A percentile compares a stretch with the other conserved stretches of the same genome.
These are phyloP conservation scores for Myxozyma mucilagina DNA, from an alignment of 805 yeast species.

Conservation along the genomic window DNA sequence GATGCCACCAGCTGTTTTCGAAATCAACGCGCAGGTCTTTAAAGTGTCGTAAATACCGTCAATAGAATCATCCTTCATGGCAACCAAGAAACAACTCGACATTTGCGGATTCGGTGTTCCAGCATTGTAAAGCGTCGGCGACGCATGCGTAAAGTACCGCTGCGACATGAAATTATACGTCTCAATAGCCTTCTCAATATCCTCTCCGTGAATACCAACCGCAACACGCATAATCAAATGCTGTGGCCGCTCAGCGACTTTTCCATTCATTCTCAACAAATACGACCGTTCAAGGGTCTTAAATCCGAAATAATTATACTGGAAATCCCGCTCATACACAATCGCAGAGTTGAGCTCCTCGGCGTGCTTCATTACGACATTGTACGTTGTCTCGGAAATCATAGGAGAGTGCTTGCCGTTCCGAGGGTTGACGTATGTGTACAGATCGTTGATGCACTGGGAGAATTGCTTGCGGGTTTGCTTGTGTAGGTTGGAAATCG, in stretches of 20 bases:
- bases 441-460: constrained; percentile 70
- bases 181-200: constrained; percentile 66
- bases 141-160: constrained; percentile 88
- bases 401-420: constrained; percentile 68
- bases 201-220: constrained; percentile 78
- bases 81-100: constrained; percentile 89
- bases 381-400: constrained; percentile 66
- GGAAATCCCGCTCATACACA: constrained; percentile 73
- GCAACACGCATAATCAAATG: constrained; percentile 88
- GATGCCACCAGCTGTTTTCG: constrained; percentile 94
- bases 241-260: constrained; percentile 88
- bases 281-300: constrained; percentile 90
- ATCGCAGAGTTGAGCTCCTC: constrained; percentile 72
- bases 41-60: constrained; percentile 92
- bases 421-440: constrained; percentile 76
- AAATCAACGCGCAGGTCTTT: constrained; percentile 83
- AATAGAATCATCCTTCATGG: constrained; percentile 91
- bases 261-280: constrained; percentile 61
- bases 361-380: constrained; percentile 62
- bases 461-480: constrained; percentile 88
- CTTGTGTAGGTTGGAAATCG: constrained; percentile 90
- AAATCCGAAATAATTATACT: constrained; percentile 82
- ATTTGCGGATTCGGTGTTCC: constrained; percentile 83
- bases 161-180: constrained; percentile 86
- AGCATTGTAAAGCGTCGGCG: constrained; percentile 92